Evolutionary conservation across 495 filamentous ascomycete species (phyloP).

Genomic region (Trichoderma gamsii): DNA sequence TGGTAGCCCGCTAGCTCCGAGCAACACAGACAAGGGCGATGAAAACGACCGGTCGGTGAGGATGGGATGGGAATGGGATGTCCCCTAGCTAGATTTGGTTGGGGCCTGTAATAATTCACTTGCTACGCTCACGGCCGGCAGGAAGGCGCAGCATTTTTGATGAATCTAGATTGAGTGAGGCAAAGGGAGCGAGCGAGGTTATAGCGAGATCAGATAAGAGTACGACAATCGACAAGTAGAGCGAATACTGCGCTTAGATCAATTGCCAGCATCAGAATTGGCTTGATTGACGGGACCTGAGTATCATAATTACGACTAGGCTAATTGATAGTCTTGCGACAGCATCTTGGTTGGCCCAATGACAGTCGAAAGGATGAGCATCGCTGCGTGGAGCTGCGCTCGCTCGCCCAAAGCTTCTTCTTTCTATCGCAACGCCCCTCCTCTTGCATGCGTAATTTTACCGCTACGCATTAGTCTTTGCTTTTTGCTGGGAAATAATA

Average conservation of each 20-base stretch:
- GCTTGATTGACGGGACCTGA: too few species aligned
- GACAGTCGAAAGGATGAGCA: background rate
- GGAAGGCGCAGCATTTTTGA: background rate
- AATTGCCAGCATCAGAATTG: too few species aligned
- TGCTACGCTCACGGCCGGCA: background rate
- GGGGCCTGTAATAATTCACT: background rate
- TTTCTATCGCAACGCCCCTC: conserved; percentile 12
- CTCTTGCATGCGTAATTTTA: background rate
- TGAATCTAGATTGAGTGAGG: background rate
- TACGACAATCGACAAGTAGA: too few species aligned
- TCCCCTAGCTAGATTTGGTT: background rate
- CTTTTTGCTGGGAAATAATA: background rate
- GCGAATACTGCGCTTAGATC: too few species aligned
- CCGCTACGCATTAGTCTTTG: conserved; percentile 10
- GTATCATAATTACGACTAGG: too few species aligned
- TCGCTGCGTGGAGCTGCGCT: background rate
- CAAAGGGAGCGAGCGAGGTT: conserved; percentile 1
- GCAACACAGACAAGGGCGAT: background rate
- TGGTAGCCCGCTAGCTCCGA: conserved; percentile 4
- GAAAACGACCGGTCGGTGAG: conserved; percentile 8
- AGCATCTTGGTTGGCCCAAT: too few species aligned
- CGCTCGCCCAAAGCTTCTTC: background rate
- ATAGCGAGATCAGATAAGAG: too few species aligned
- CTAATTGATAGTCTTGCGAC: too few species aligned
- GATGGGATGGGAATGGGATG: background rate